Base-by-base conservation (phyloP, 108 stramenopile genomes). In the Mediolabrus comicus region DNA sequence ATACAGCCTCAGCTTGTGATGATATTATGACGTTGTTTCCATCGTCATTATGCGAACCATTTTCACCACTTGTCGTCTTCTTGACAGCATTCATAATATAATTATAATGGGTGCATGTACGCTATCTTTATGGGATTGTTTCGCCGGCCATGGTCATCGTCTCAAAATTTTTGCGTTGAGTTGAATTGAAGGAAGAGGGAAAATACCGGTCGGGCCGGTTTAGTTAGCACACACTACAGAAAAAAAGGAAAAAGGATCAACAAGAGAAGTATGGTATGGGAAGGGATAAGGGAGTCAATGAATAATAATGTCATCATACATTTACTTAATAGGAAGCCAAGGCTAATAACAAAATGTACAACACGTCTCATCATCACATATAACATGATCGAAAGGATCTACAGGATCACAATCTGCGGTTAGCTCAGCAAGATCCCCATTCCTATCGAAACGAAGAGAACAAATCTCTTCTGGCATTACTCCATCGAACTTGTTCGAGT, bases 401-500 rank as follows among this genome's bases (percentile, higher is more conserved):
- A n/a, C 53, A 9, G 59, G 29, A 11, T 58, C 59, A 14, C 67
- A 75, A 65, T 75, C 74, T 1, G 74, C 67, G 19, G 33, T 22
- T 3, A 75, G 61, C 43, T 61, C 59, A 1, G 32, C 56, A 11
- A 75, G 54, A 30, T 26, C 30, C 16, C 27, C 30, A 16, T 8
- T 33, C n/a, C 66, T 26, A 10, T 43, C 41, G n/a, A n/a, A n/a
- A 17, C 74, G 33, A 35, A 88, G 34, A 34, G 59, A 29, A 31
- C 67, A 84, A 39, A 88, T 39, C 35, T 81, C 81, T 7, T 72
- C 56, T 27, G 87, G 87, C 53, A 88, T 80, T 41, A 65, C 59
- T 24, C 85, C 85, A 27, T 63, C 71, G n/a, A 88, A 80, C 25
- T 65, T 62, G 38, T 81, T 82, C 0, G 72, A 67, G 17, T 72